A percentile compares a stretch with the other conserved stretches of the same genome.
phyloP scores from a whole-genome alignment of 495 filamentous ascomycete species.

The Penicillium taxi region DNA sequence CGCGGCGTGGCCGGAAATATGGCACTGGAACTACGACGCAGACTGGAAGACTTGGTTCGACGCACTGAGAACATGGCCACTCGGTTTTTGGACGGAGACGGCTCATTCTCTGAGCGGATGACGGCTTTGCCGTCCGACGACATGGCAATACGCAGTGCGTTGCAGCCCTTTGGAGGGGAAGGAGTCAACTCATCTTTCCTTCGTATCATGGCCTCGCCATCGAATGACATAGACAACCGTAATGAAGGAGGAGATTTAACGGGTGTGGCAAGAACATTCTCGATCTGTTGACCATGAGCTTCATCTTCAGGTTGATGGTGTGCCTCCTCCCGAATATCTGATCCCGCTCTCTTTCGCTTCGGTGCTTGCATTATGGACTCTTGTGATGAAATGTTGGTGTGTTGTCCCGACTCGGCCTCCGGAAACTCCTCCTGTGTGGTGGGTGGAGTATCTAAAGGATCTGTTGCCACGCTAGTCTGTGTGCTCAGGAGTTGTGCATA shows the following conservation, averaged over 20 bases:
- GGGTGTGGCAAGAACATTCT: constrained; percentile 13
- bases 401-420: constrained; percentile 12
- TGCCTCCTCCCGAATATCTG: constrained; percentile 20
- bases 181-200: constrained; percentile 54
- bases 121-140: constrained; percentile 47
- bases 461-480: constrained; percentile 34
- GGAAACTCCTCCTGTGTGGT: constrained; percentile 17
- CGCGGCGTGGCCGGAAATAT: constrained; percentile 35
- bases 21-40: constrained; percentile 57
- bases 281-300: constrained; percentile 9
- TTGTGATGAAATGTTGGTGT: constrained; percentile 7
- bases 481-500: constrained; percentile 24
- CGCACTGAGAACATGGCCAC: constrained; percentile 47
- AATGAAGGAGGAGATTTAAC: constrained; percentile 40
- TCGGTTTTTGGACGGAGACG: constrained; percentile 44
- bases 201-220: constrained; percentile 75
- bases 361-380: constrained; percentile 18
- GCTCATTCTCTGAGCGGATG: constrained; percentile 39
- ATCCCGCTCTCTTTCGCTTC: constrained; percentile 34
- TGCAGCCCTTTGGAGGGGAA: constrained; percentile 59
- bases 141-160: constrained; percentile 38
- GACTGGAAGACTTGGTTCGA: constrained; percentile 42
- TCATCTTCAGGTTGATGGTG: constrained; percentile 2
- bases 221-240: constrained; percentile 63
- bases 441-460: constrained; percentile 23